These are phyloP conservation scores for Cicer judaicum DNA, from an alignment of 306 rosid species.

Conservation along the genomic window DNA sequence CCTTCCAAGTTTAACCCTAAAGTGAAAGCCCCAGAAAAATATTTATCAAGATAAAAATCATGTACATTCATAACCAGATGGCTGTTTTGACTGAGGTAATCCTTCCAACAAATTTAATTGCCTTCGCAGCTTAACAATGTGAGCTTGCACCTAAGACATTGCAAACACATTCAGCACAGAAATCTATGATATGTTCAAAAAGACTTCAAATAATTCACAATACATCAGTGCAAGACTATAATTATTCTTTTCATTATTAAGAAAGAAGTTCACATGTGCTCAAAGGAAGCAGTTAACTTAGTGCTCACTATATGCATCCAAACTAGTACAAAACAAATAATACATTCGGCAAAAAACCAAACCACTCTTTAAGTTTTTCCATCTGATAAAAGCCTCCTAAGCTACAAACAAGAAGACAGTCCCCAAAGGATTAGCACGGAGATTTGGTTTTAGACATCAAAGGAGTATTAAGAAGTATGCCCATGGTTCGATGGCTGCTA, in stretches of 20 bases:
- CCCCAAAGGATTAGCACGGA: too few species aligned
- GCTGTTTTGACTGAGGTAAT: constrained; percentile 71
- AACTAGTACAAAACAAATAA: too few species aligned
- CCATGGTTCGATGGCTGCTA: too few species aligned
- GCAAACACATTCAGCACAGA: constrained; percentile 44
- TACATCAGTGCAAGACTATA: constrained; percentile 21
- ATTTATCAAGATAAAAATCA: constrained; percentile 35
- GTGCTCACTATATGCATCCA: constrained; percentile 32
- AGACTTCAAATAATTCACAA: not conserved
- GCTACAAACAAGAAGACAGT: constrained; percentile 15
- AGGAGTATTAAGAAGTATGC: too few species aligned
- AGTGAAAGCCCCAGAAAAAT: constrained; percentile 27
- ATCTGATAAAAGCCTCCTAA: too few species aligned
- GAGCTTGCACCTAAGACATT: constrained; percentile 86
- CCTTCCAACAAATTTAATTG: constrained; percentile 86
- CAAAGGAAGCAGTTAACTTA: constrained; percentile 12
- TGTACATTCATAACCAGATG: constrained; percentile 68
- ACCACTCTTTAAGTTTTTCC: too few species aligned
- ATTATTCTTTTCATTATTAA: not conserved
- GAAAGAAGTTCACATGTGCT: constrained; percentile 36
- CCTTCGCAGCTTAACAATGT: constrained; percentile 80
- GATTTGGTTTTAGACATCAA: too few species aligned
- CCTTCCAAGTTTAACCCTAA: constrained; percentile 37
- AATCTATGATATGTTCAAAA: constrained; percentile 18
- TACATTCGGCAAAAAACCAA: too few species aligned